These are phyloP conservation scores for Combretum micranthum DNA, from an alignment of 345 rosid genomes.

Conservation along the genomic window DNA sequence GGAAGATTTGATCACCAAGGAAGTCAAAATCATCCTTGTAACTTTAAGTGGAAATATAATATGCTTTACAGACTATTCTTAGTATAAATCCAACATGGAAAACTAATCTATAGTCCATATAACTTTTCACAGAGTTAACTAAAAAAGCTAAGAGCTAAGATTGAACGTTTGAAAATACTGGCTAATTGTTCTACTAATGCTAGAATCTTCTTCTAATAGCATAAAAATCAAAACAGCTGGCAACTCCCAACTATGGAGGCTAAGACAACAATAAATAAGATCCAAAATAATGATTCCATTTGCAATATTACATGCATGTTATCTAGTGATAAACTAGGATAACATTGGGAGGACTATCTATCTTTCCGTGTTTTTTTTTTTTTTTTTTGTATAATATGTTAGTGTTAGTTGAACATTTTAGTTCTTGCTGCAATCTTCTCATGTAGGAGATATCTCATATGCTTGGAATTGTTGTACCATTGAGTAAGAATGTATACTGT, in stretches of 20 bases:
- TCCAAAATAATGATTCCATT: conserved; percentile 20
- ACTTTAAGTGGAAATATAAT: not conserved
- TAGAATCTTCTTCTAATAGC: conserved; percentile 62
- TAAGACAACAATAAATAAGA: conserved; percentile 40
- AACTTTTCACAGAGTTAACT: conserved; percentile 52
- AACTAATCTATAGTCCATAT: not conserved
- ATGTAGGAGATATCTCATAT: too few relatives aligned
- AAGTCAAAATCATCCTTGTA: conserved; percentile 32
- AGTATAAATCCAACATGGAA: not conserved
- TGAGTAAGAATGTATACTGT: too few relatives aligned
- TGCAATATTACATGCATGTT: conserved; percentile 6
- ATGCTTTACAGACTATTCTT: not conserved
- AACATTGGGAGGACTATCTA: conserved; percentile 4
- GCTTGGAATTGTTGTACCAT: too few relatives aligned
- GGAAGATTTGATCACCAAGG: conserved; percentile 11
- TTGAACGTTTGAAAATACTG: conserved; percentile 75
- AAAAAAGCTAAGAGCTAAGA: conserved; percentile 88
- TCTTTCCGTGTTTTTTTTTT: too few relatives aligned
- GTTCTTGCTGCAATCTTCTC: too few relatives aligned
- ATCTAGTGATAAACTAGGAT: conserved; percentile 12
- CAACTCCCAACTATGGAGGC: conserved; percentile 64
- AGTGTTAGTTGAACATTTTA: too few relatives aligned
- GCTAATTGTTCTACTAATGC: conserved; percentile 70
- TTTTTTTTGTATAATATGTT: too few relatives aligned
- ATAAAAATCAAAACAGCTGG: too few relatives aligned